A percentile compares a stretch with the other conserved stretches of the same genome.
Conservation (phyloP, 352 stramenopile genomes). For the Pythium dissimile region DNA sequence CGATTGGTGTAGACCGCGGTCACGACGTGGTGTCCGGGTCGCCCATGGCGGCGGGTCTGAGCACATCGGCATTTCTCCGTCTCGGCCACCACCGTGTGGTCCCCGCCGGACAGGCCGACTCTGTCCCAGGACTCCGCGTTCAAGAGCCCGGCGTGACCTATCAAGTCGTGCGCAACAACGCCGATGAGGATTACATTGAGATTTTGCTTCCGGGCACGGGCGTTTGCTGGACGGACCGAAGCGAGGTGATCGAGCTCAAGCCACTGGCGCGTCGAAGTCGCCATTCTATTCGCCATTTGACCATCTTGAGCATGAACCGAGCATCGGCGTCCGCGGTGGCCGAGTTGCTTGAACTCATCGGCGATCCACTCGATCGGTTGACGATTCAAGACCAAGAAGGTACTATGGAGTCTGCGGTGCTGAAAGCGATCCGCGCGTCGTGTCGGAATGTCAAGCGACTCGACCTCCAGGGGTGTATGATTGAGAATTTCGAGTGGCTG, state of each 20-base stretch:
- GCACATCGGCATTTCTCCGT: constrained; percentile 7
- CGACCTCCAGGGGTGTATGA: background rate
- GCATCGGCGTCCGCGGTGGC: background rate
- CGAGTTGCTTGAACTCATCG: constrained; percentile 6
- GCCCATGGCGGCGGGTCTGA: constrained; percentile 4
- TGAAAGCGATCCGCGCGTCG: background rate
- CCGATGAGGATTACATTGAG: constrained; percentile 12
- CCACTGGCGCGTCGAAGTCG: background rate
- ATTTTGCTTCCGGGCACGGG: constrained; percentile 13
- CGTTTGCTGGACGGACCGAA: constrained; percentile 11
- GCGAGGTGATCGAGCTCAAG: constrained; percentile 8
- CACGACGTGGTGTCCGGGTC: background rate
- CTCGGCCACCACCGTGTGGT: constrained; percentile 8
- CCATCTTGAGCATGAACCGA: background rate
- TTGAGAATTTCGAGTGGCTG: constrained; percentile 3
- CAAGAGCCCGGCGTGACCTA: constrained; percentile 15
- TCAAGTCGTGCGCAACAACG: constrained; percentile 11
- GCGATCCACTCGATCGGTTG: constrained; percentile 1
- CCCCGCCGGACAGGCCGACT: background rate
- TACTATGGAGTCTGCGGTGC: background rate
- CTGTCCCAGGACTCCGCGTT: constrained; percentile 1
- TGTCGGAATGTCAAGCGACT: constrained; percentile 14
- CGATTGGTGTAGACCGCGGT: background rate
- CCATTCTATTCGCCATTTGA: constrained; percentile 6
- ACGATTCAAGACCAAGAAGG: background rate